Percentiles rank a stretch among this genome's conserved stretches.
Evolutionary conservation across 2,329 filamentous ascomycete species (phyloP).

Genomic region (Fusarium tuaranense): DNA sequence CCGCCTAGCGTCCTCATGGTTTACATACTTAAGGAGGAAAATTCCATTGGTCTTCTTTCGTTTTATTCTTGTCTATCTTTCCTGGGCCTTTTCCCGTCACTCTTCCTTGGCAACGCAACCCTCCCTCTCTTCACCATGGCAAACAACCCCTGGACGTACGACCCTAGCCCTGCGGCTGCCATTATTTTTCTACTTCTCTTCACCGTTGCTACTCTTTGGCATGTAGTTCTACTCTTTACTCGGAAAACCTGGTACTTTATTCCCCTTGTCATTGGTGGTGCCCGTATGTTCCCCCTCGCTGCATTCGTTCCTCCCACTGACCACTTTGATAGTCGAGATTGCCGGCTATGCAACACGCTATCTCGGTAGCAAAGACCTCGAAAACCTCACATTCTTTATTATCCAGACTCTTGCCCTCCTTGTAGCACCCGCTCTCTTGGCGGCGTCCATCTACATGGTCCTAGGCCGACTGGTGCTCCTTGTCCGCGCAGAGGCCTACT

Average conservation of each 20-base stretch:
- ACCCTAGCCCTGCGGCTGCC: not conserved
- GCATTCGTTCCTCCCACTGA: not conserved
- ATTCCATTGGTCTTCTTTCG: not conserved
- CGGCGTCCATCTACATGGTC: not conserved
- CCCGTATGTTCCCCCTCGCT: not conserved
- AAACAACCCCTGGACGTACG: not conserved
- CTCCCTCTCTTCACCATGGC: not conserved
- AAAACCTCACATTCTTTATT: not conserved
- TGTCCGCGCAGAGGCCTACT: not conserved
- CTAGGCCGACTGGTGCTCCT: not conserved
- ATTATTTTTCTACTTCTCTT: constrained; percentile 12
- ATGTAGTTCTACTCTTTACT: not conserved
- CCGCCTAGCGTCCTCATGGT: not conserved
- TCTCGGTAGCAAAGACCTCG: not conserved
- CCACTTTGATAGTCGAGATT: not conserved
- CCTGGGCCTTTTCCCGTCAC: not conserved
- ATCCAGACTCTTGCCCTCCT: constrained; percentile 1
- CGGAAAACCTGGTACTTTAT: constrained; percentile 8
- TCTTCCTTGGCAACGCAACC: not conserved
- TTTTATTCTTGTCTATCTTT: not conserved
- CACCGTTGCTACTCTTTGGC: not conserved
- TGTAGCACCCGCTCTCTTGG: constrained; percentile 5
- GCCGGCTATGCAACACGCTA: not conserved
- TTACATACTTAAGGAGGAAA: not conserved
- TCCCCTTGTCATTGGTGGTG: not conserved